Conservation (phyloP, 1,139 yeast species). For the Kazachstania sp. region DNA sequence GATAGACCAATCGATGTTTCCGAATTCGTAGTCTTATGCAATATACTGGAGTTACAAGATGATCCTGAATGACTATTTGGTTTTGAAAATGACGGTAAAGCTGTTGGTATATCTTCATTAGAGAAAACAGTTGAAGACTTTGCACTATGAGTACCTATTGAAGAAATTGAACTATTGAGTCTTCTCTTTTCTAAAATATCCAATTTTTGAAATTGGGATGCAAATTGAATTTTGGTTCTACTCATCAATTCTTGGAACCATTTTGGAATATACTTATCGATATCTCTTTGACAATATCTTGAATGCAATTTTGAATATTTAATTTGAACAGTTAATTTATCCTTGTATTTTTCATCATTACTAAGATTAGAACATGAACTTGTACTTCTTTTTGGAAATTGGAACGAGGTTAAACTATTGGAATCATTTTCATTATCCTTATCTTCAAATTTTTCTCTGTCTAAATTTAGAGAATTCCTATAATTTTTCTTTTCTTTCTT, state of each 20-base stretch:
- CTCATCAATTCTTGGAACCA: conserved; percentile 34
- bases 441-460: conserved; percentile 1
- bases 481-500: neutral
- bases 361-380: neutral
- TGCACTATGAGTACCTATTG: conserved; percentile 2
- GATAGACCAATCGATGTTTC: conserved; percentile 5
- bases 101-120: neutral
- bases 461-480: neutral
- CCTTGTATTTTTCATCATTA: conserved; percentile 6
- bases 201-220: conserved; percentile 33
- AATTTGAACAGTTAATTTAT: conserved; percentile 23
- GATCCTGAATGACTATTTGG: neutral
- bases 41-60: neutral
- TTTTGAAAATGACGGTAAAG: neutral
- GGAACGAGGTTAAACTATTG: conserved; percentile 13
- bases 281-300: conserved; percentile 10
- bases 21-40: conserved; percentile 5
- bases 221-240: conserved; percentile 26
- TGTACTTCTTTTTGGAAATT: conserved; percentile 15
- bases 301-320: conserved; percentile 16
- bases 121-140: neutral
- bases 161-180: conserved; percentile 27
- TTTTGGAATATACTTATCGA: conserved; percentile 29
- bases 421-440: conserved; percentile 9
- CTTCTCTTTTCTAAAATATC: conserved; percentile 37